Percentiles rank a stretch among this genome's conserved stretches.
Evolutionary conservation across 2,329 filamentous ascomycete species (phyloP).

Genomic region (Alternaria sp.): DNA sequence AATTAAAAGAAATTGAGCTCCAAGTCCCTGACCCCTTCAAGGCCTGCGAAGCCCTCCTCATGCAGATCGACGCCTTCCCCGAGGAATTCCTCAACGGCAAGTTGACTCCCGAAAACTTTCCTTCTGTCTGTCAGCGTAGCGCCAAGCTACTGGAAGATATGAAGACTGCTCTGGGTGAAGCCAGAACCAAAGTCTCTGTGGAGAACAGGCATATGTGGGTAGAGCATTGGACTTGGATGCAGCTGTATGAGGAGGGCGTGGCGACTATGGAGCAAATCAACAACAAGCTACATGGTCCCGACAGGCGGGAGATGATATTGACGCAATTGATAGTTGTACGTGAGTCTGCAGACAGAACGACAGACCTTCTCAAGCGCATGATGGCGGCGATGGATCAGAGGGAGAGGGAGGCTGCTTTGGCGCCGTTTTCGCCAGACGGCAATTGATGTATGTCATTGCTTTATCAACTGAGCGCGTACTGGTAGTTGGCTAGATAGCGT

Average conservation of each 20-base stretch:
- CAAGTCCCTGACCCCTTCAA: neutral
- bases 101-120: neutral
- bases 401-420: too few species aligned
- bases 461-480: neutral
- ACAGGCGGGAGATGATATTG: neutral
- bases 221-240: neutral
- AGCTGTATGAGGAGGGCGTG: neutral
- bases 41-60: neutral
- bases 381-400: too few species aligned
- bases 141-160: neutral
- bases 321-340: neutral
- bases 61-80: neutral
- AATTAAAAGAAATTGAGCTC: neutral
- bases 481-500: neutral
- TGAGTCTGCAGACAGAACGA: neutral
- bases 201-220: neutral
- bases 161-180: neutral
- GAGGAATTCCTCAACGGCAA: neutral
- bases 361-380: too few species aligned
- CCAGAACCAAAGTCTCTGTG: neutral
- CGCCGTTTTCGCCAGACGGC: too few species aligned
- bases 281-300: neutral
- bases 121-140: neutral
- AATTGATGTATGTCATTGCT: neutral
- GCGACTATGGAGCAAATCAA: neutral